Evolutionary conservation across 2,329 filamentous ascomycete genomes (phyloP), one percentile per base, ranked within the genome.

Genomic region (Mariannaea sp.): DNA sequence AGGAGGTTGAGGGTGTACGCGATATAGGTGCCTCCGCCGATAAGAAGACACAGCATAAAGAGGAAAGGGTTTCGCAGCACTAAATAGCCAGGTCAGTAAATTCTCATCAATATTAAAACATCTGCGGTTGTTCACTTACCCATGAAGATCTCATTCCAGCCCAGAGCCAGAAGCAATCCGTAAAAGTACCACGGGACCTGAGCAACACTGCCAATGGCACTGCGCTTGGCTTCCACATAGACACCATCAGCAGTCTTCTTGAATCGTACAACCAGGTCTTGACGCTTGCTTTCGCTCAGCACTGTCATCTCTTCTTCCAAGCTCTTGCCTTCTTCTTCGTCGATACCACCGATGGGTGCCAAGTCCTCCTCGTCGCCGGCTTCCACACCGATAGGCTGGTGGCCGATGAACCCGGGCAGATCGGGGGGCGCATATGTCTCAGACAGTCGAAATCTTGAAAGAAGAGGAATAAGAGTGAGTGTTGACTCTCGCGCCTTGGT

Each of bases 231-330:
- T 76, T 99, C 94, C 35, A 99, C 92, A 66, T 96, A 99, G 4
- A 99, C 93, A 7, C 92, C 94, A 70, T 99, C 94, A 1, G 94
- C 94, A 29, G 91, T 94, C 81, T 97, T 97, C 81, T 97, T 97
- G 82, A 99, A 99, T 49, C 94, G 84, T 12, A 96, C 88, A 8
- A 92, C 90, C 22, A 99, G 82, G 70, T 99, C 92, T 69, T 96
- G 90, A 55, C 90, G 84, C 76, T 97, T 96, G 60, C 85, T 82
- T 73, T 97, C 93, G 66, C 87, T 88, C 40, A 99, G 80, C n/a
- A 97, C 84, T 0, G 90, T 94, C 86, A 95, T 96, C 75, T 99
- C 94, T 70, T 97, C 94, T 68, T 97, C 92, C 17, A 97, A 77
- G 59, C 89, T 95, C 81, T 94, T 96, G 67, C 91, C 92, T 59